Percentiles rank a stretch among this genome's conserved stretches.
Conservation (phyloP, 2,329 filamentous ascomycete species). For the Monilinia vaccinii-corymbosi region DNA sequence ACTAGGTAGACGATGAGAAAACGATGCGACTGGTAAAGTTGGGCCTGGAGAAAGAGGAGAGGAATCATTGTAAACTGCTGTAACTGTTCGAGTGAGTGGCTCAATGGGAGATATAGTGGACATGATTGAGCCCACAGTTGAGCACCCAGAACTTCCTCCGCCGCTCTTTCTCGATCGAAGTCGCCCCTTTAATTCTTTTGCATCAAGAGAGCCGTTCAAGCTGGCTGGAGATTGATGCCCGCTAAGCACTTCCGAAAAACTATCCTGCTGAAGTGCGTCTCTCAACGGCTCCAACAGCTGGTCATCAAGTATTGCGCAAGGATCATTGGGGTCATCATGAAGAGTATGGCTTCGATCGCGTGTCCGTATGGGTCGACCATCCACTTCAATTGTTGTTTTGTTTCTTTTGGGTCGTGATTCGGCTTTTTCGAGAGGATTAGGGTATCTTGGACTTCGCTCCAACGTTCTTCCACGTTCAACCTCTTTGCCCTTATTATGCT, state of each 20-base stretch:
- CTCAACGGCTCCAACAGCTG: conserved; percentile 26
- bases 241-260: conserved; percentile 22
- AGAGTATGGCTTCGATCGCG: conserved; percentile 26
- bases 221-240: background rate
- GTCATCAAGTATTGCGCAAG: conserved; percentile 25
- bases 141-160: background rate
- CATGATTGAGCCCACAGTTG: no score
- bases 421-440: conserved; percentile 23
- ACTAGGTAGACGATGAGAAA: conserved; percentile 1
- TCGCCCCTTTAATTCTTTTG: background rate
- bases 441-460: conserved; percentile 15
- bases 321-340: conserved; percentile 24
- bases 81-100: conserved; percentile 2
- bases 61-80: conserved; percentile 14
- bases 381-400: conserved; percentile 22
- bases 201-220: background rate
- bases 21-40: conserved; percentile 8
- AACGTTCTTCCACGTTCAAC: conserved; percentile 20
- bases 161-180: background rate
- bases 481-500: conserved; percentile 14
- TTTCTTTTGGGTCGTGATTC: conserved; percentile 19
- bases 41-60: conserved; percentile 11
- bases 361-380: conserved; percentile 19
- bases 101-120: conserved; percentile 1
- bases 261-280: conserved; percentile 16